These are phyloP conservation scores for Endotrypanum monterogeii DNA, from an alignment of 208 protist species.

Conservation along the genomic window DNA sequence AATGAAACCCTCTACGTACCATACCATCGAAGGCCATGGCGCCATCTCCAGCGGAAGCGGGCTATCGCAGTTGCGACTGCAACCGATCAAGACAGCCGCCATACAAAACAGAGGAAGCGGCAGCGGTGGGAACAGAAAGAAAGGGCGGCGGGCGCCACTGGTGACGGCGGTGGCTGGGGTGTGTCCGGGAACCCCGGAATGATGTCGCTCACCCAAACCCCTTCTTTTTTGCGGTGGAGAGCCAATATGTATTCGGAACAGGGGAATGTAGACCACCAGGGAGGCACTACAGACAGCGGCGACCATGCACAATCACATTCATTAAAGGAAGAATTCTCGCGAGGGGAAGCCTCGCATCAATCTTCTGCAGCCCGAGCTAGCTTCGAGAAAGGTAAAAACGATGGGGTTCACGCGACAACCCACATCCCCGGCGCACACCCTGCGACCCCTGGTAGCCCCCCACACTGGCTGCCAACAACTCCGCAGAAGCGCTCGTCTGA, in stretches of 20 bases:
- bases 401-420: not conserved
- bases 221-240: slow-evolving; percentile 29
- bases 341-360: not conserved
- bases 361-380: not conserved
- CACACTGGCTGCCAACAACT: not conserved
- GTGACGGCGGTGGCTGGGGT: not conserved
- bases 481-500: not conserved
- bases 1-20: slow-evolving; percentile 57
- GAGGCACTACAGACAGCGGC: not conserved
- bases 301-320: not conserved
- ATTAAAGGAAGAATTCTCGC: not conserved
- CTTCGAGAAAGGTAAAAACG: not conserved
- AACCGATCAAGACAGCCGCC: not conserved
- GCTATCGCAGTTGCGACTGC: slow-evolving; percentile 1
- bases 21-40: slow-evolving; percentile 36
- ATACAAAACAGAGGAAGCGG: not conserved
- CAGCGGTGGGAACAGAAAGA: not conserved
- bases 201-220: slow-evolving; percentile 16
- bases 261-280: not conserved
- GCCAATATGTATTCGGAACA: not conserved
- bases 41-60: slow-evolving; percentile 20
- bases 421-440: not conserved
- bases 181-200: slow-evolving; percentile 1
- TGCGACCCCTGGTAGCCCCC: not conserved
- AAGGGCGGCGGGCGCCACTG: not conserved